Base-by-base conservation (phyloP, 1,139 yeast genomes). In the Ogataea hybrid region DNA sequence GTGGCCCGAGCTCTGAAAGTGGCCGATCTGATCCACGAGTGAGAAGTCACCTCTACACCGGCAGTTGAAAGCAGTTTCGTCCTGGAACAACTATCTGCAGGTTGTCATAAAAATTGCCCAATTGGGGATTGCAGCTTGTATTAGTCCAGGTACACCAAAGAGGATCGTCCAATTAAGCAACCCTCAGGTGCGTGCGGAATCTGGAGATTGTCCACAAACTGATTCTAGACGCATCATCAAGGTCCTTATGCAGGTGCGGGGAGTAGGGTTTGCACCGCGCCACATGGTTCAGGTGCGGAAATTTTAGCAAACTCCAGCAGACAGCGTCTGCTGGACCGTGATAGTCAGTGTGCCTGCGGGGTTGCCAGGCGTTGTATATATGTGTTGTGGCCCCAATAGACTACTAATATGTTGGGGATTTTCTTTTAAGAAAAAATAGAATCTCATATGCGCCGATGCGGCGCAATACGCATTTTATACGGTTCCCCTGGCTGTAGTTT, bases 401-500 rank as follows among this genome's bases (percentile, higher is more conserved):
- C 21, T 8, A 1, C 21, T 6, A 20, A 3, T 3, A 27, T 10
- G 18, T 17, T 5, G 18, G 16, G 9, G 11, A 18, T 15, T 34
- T 17, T 32, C 37, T 5, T 11, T n/a, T 34, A 11, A 17, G 37
- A 25, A 12, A 25, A 6, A 32, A 23, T 1, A 5, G n/a, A 34
- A 35, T 29, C 12, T 22, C 23, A 15, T 2, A 28, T 29, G 39
- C 39, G 23, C 7, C 10, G 17, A 3, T 25, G 9, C 12, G 5
- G 20, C 17, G 16, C 31, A 28, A 15, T 28, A 28, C 18, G 14
- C 14, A n/a, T 23, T 31, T 11, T 17, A 23, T 37, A 35, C 35
- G 20, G 35, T 32, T 23, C 32, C 32, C 40, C 40, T 37, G 40
- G 25, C 31, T 27, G 20, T 36, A 17, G 35, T 6, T 23, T 21